Conservation (phyloP, 129 eudicot genomes). For the Smallanthus sonchifolius region DNA sequence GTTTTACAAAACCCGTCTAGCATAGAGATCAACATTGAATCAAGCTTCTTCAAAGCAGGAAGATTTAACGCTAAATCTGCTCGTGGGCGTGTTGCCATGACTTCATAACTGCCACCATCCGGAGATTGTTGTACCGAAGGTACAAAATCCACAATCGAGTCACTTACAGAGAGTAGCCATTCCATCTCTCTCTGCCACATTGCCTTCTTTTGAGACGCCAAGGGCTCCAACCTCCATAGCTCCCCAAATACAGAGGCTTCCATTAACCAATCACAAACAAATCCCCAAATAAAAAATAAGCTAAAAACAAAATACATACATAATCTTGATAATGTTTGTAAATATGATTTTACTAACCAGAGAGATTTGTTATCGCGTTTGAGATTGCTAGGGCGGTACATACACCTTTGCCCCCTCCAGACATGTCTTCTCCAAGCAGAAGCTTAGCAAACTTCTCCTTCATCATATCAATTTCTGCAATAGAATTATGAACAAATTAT, state of each 20-base stretch:
- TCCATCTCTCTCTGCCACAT: slow-evolving; percentile 91
- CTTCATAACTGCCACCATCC: slow-evolving; percentile 68
- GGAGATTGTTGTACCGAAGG: slow-evolving; percentile 67
- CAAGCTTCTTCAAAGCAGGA: slow-evolving; percentile 76
- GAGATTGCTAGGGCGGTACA: slow-evolving; percentile 75
- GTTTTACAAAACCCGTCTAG: slow-evolving; percentile 64
- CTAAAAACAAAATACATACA: background rate
- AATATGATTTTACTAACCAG: slow-evolving; percentile 36
- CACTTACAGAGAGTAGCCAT: slow-evolving; percentile 67
- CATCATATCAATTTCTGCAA: slow-evolving; percentile 63
- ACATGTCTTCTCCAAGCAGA: slow-evolving; percentile 86
- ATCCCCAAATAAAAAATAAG: background rate
- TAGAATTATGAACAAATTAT: background rate
- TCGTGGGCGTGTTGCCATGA: slow-evolving; percentile 68
- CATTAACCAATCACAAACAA: background rate
- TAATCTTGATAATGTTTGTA: background rate
- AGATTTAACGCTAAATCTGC: slow-evolving; percentile 60
- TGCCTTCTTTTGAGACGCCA: slow-evolving; percentile 65
- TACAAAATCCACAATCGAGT: slow-evolving; percentile 73
- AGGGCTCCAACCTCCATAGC: slow-evolving; percentile 78
- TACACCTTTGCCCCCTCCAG: slow-evolving; percentile 91
- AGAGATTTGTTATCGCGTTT: slow-evolving; percentile 81
- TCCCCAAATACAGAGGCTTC: slow-evolving; percentile 79
- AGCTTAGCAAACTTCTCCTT: slow-evolving; percentile 81
- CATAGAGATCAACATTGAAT: slow-evolving; percentile 61